These are phyloP conservation scores for Saturnispora bothae DNA, from an alignment of 805 yeast genomes.

Conservation along the genomic window DNA sequence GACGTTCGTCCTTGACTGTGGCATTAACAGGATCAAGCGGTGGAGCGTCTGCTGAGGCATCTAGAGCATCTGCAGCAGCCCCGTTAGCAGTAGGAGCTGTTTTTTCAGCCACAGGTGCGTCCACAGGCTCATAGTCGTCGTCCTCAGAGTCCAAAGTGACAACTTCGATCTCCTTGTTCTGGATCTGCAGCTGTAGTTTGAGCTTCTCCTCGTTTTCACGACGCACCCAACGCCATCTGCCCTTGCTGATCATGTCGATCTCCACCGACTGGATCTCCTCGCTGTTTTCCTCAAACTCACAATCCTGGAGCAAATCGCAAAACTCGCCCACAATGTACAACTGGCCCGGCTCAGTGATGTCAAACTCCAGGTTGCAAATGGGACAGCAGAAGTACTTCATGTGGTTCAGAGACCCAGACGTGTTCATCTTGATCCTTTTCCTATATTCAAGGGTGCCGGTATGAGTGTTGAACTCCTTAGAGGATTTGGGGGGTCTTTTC, in stretches of 20 bases:
- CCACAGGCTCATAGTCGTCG: conserved; percentile 12
- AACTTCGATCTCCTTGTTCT: conserved; percentile 11
- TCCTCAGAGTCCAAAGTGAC: conserved; percentile 13
- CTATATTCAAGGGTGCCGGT: conserved; percentile 20
- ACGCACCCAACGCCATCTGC: conserved; percentile 18
- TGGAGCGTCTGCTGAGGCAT: neutral
- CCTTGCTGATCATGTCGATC: conserved; percentile 18
- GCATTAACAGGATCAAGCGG: neutral
- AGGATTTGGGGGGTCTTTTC: conserved; percentile 16
- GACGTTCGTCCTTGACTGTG: no score
- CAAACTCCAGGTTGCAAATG: conserved; percentile 27
- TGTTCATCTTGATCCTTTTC: conserved; percentile 14
- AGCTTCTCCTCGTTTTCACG: conserved; percentile 8
- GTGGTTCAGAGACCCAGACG: conserved; percentile 16
- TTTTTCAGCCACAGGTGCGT: neutral
- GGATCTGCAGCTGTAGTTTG: neutral
- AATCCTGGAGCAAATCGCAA: conserved; percentile 17
- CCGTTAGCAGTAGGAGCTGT: neutral
- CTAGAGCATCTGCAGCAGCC: neutral
- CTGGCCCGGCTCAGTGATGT: conserved; percentile 24
- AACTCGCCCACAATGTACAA: conserved; percentile 25
- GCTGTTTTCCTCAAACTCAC: conserved; percentile 12
- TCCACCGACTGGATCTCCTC: conserved; percentile 18
- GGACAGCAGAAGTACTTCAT: conserved; percentile 27
- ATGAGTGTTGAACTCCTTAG: conserved; percentile 16